Conservation (phyloP, 371 early-diverging fungal species). For the Mortierella sp. region DNA sequence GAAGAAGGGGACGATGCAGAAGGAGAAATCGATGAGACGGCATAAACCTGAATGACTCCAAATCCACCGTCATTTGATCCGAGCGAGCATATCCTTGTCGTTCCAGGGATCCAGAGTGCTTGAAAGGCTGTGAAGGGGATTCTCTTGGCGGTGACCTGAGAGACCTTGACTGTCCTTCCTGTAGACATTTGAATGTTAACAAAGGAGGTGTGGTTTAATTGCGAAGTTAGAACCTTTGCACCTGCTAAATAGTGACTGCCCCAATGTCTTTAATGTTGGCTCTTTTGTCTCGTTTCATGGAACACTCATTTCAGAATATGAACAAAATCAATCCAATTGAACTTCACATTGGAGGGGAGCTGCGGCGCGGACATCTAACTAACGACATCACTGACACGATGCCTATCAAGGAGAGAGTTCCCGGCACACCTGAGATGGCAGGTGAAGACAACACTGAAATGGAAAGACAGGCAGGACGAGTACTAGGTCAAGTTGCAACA, state of each 20-base stretch:
- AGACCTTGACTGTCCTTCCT: conserved; percentile 6
- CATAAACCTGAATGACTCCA: conserved; percentile 70
- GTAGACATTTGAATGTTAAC: background rate
- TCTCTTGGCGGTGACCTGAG: conserved; percentile 20
- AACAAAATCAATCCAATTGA: too few species aligned
- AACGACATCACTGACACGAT: too few species aligned
- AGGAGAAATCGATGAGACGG: conserved; percentile 8
- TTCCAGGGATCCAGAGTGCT: conserved; percentile 77
- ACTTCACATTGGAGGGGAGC: too few species aligned
- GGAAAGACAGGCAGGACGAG: too few species aligned
- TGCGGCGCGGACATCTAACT: too few species aligned
- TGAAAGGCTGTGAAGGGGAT: conserved; percentile 52
- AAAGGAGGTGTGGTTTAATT: background rate
- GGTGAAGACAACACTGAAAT: too few species aligned
- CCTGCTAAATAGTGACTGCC: background rate
- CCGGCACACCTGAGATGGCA: too few species aligned
- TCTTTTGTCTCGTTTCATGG: background rate
- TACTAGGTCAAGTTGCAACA: too few species aligned
- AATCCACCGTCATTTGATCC: conserved; percentile 78
- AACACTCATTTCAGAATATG: too few species aligned
- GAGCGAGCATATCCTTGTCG: conserved; percentile 75
- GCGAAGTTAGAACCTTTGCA: background rate
- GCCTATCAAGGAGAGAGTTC: too few species aligned
- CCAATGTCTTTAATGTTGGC: background rate
- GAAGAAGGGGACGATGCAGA: background rate